These are phyloP conservation scores for Barnettozyma californica DNA, from an alignment of 805 yeast genomes.

Conservation along the genomic window DNA sequence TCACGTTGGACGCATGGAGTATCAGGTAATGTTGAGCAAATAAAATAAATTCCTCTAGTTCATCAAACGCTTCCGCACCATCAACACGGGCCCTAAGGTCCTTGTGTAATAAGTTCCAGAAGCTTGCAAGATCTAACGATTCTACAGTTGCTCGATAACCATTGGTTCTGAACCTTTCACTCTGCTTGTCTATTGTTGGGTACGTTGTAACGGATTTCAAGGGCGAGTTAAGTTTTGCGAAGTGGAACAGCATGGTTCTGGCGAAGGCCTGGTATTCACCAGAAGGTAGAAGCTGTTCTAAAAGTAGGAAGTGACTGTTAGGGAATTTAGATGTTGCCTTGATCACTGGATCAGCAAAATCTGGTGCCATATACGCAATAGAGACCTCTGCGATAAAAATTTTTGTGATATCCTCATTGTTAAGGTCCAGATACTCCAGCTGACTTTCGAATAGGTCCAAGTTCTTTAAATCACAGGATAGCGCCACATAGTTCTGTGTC, in stretches of 20 bases:
- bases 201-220: slow-evolving; percentile 58
- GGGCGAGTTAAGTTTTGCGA: slow-evolving; percentile 60
- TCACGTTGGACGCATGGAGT: slow-evolving; percentile 52
- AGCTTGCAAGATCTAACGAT: slow-evolving; percentile 47
- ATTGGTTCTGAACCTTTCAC: slow-evolving; percentile 38
- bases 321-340: slow-evolving; percentile 37
- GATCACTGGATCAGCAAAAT: slow-evolving; percentile 59
- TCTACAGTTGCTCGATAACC: slow-evolving; percentile 46
- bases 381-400: slow-evolving; percentile 81
- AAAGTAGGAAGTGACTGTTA: slow-evolving; percentile 53
- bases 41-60: slow-evolving; percentile 73
- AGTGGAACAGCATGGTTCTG: slow-evolving; percentile 68
- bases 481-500: slow-evolving; percentile 45
- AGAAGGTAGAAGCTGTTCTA: slow-evolving; percentile 70
- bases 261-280: slow-evolving; percentile 65
- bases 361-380: slow-evolving; percentile 70
- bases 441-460: slow-evolving; percentile 30
- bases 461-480: slow-evolving; percentile 65
- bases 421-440: slow-evolving; percentile 16
- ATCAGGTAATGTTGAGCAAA: slow-evolving; percentile 73
- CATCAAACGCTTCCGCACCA: slow-evolving; percentile 67
- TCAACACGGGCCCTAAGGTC: slow-evolving; percentile 38
- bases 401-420: slow-evolving; percentile 32
- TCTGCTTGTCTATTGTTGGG: slow-evolving; percentile 46
- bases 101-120: slow-evolving; percentile 48